Evolutionary conservation across 108 stramenopile species (phyloP).

Genomic region (Schizochytrium sp.): DNA sequence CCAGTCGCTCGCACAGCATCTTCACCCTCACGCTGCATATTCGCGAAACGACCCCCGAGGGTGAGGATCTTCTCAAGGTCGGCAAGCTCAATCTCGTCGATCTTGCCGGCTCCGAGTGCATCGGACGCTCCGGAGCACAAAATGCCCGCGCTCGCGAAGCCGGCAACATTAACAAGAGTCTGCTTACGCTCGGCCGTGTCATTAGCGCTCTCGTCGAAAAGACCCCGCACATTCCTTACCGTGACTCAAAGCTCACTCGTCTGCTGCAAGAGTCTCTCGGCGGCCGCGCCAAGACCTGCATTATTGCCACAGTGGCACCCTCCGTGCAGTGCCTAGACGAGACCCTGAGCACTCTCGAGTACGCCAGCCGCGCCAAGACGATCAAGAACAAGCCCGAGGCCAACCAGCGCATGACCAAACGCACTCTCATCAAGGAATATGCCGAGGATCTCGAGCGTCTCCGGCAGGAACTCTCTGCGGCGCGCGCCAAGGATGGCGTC

Average conservation of each 20-base stretch:
- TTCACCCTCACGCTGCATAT: constrained; percentile 57
- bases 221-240: constrained; percentile 53
- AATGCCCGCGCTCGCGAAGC: constrained; percentile 18
- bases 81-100: constrained; percentile 62
- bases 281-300: constrained; percentile 55
- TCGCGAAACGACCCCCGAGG: constrained; percentile 49
- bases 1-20: constrained; percentile 47
- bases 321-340: constrained; percentile 43
- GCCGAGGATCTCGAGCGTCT: constrained; percentile 38
- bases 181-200: constrained; percentile 58
- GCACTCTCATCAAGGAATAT: constrained; percentile 48
- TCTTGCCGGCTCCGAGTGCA: constrained; percentile 60
- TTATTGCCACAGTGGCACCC: constrained; percentile 55
- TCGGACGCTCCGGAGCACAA: constrained; percentile 51
- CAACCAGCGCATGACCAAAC: constrained; percentile 51
- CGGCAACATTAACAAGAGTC: constrained; percentile 40
- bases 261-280: constrained; percentile 55
- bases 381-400: constrained; percentile 55
- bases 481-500: constrained; percentile 54
- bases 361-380: constrained; percentile 46
- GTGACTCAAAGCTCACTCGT: constrained; percentile 60
- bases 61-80: constrained; percentile 46
- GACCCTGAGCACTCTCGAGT: constrained; percentile 50
- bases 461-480: constrained; percentile 25
- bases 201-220: constrained; percentile 61